phyloP scores from a whole-genome alignment of 1,139 yeast genomes.

The Taphrina populina region DNA sequence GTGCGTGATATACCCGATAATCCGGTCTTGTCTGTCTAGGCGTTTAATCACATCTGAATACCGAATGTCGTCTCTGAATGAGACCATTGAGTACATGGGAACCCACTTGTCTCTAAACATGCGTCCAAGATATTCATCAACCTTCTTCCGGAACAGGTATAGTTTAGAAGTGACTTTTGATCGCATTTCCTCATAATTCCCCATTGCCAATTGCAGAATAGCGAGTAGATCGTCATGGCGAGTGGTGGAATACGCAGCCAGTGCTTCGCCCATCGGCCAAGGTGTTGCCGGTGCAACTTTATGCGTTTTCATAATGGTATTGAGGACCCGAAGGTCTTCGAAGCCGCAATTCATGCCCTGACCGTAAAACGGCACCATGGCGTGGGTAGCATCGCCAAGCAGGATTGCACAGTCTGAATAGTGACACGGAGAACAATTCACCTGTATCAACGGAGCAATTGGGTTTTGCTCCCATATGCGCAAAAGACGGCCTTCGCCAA shows the following conservation, averaged over 20 bases:
- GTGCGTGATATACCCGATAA: constrained; percentile 3
- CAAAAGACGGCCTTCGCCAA: constrained; percentile 59
- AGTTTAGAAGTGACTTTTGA: constrained; percentile 67
- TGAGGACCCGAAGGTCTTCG: constrained; percentile 74
- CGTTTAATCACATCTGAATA: constrained; percentile 67
- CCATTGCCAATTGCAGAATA: constrained; percentile 73
- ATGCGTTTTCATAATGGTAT: constrained; percentile 43
- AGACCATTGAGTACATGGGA: constrained; percentile 88
- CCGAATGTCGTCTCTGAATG: constrained; percentile 78
- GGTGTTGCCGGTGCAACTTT: constrained; percentile 52
- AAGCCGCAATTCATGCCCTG: constrained; percentile 98
- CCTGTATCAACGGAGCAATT: constrained; percentile 67
- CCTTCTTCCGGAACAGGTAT: constrained; percentile 63
- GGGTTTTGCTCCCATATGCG: constrained; percentile 63
- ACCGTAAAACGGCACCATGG: constrained; percentile 96
- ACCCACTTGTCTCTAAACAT: constrained; percentile 51
- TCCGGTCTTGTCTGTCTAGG: constrained; percentile 52
- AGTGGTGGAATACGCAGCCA: constrained; percentile 55
- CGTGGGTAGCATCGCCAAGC: constrained; percentile 92
- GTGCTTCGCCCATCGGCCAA: constrained; percentile 54
- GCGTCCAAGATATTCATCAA: constrained; percentile 60
- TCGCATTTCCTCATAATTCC: constrained; percentile 85
- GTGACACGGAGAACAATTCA: constrained; percentile 58
- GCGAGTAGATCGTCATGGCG: constrained; percentile 71
- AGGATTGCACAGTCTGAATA: constrained; percentile 63